A percentile compares a stretch with the other conserved stretches of the same genome.
phyloP scores from a whole-genome alignment of 1,284 basidiomycete genomes.

The Termitomyces sp. region DNA sequence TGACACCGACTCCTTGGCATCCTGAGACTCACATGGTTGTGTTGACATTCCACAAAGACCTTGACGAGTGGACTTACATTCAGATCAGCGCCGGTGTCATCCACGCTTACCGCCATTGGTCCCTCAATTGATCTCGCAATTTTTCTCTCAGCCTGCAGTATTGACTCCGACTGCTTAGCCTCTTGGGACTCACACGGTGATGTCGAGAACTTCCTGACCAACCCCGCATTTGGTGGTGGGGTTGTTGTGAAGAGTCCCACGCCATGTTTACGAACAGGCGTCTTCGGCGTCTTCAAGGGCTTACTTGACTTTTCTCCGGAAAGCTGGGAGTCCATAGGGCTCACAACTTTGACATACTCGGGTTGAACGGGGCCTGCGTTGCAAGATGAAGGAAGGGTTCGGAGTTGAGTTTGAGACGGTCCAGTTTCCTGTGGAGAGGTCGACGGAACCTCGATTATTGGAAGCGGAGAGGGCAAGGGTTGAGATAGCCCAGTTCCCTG shows the following conservation, averaged over 20 bases:
- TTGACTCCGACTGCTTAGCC: not conserved
- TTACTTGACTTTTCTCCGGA: not conserved
- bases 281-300: not conserved
- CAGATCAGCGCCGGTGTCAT: constrained; percentile 9
- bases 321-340: not conserved
- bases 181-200: not conserved
- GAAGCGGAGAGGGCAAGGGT: not conserved
- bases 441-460: not conserved
- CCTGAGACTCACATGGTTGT: not conserved
- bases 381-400: not conserved
- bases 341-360: not conserved
- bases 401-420: not conserved
- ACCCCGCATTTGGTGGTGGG: constrained; percentile 5
- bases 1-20: not conserved
- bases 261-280: constrained; percentile 6
- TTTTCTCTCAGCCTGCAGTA: not conserved
- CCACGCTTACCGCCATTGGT: constrained; percentile 8
- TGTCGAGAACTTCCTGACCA: not conserved
- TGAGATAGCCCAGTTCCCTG: not conserved
- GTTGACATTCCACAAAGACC: not conserved
- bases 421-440: not conserved
- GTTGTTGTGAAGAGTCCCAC: constrained; percentile 8
- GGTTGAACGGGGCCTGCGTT: not conserved
- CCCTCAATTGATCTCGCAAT: not conserved
- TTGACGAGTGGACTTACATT: constrained; percentile 1